A percentile compares a stretch with the other conserved stretches of the same genome.
These are phyloP conservation scores for Sporothrix mexicana DNA, from an alignment of 2,329 filamentous ascomycete species.

Conservation along the genomic window DNA sequence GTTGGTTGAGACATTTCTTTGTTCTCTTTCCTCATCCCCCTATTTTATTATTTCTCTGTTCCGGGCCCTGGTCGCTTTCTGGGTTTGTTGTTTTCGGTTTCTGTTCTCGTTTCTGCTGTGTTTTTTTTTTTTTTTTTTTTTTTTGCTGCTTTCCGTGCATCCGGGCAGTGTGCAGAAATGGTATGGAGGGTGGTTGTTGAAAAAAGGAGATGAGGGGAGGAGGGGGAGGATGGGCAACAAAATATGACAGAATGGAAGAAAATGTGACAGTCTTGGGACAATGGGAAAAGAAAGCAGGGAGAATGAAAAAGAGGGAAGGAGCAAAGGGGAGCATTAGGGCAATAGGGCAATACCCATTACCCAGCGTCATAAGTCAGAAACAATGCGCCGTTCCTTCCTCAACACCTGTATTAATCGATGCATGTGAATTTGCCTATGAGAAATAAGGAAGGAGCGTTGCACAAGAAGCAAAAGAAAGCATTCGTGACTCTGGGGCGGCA, in stretches of 20 bases:
- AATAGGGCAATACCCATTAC: background rate
- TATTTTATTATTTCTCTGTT: slow-evolving; percentile 1
- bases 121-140: background rate
- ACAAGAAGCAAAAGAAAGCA: background rate
- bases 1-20: slow-evolving; percentile 26
- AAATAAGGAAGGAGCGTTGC: slow-evolving; percentile 11
- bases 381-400: slow-evolving; percentile 18
- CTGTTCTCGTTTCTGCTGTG: background rate
- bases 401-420: background rate
- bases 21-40: slow-evolving; percentile 2
- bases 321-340: background rate
- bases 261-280: slow-evolving; percentile 22
- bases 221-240: background rate
- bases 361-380: background rate
- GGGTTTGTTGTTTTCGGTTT: background rate
- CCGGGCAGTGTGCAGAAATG: background rate
- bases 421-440: background rate
- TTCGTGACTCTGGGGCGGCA: background rate
- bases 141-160: background rate
- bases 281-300: background rate
- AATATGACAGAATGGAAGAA: slow-evolving; percentile 26
- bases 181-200: slow-evolving; percentile 16
- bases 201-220: slow-evolving; percentile 19
- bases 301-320: background rate
- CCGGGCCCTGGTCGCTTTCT: background rate